Conservation (phyloP, 345 rosid species). For the Syzygium jambos region DNA sequence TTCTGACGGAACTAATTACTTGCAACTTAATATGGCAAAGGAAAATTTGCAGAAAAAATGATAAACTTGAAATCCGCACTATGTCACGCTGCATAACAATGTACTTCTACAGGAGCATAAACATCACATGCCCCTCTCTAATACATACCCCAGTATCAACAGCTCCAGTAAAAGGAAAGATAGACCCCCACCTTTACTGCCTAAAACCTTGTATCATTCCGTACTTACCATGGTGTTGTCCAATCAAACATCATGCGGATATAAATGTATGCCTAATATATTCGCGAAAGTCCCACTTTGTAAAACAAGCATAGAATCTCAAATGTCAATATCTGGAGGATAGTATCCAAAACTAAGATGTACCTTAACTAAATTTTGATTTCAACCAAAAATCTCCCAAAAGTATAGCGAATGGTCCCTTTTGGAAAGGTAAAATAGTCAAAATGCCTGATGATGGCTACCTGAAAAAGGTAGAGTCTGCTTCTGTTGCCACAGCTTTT, state of each 20-base stretch:
- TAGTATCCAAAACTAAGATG: background rate
- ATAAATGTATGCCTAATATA: background rate
- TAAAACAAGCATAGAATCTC: background rate
- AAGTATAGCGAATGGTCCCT: background rate
- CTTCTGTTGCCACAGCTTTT: constrained; percentile 96
- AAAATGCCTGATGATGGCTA: background rate
- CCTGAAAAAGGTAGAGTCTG: constrained; percentile 94
- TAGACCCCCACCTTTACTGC: background rate
- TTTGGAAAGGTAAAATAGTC: background rate
- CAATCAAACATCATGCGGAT: background rate
- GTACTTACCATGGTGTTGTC: background rate
- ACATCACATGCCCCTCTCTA: background rate
- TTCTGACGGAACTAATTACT: background rate
- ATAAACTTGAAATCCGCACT: background rate
- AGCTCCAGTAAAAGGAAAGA: background rate
- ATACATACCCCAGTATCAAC: background rate
- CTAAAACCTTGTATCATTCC: background rate
- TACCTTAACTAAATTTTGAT: background rate
- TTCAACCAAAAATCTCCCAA: background rate
- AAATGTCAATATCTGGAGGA: background rate
- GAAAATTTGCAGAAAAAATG: background rate
- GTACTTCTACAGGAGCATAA: background rate
- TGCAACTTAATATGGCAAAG: background rate
- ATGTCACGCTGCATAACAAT: background rate
- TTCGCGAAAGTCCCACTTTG: background rate